Conservation (phyloP, 2,329 filamentous ascomycete genomes). For the Aspergillus thermomutatus region DNA sequence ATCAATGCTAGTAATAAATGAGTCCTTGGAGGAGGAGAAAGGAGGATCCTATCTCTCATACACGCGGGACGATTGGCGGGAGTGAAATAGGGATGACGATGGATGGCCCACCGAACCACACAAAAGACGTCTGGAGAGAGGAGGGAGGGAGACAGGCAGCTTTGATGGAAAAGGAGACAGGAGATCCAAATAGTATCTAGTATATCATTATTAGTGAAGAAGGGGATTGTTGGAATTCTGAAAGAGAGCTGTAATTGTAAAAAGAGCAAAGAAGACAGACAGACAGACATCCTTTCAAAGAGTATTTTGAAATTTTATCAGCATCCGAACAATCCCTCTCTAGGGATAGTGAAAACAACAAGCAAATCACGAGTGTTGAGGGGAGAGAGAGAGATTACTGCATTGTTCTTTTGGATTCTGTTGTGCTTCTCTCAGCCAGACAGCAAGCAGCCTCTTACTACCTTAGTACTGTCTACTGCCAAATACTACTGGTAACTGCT, state of each 20-base stretch:
- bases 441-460: slow-evolving; percentile 1
- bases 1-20: too few relatives aligned
- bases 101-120: slow-evolving; percentile 40
- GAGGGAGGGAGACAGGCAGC: background rate
- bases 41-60: slow-evolving; percentile 5
- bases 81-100: slow-evolving; percentile 37
- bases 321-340: background rate
- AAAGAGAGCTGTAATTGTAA: background rate
- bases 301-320: background rate
- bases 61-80: slow-evolving; percentile 30
- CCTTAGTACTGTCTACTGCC: background rate
- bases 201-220: background rate
- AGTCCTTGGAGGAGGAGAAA: background rate
- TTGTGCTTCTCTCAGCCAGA: background rate
- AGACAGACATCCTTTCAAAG: background rate
- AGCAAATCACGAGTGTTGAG: background rate
- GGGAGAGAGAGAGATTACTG: background rate
- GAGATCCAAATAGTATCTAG: background rate
- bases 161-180: background rate
- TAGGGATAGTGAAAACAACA: background rate
- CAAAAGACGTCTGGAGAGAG: slow-evolving; percentile 20
- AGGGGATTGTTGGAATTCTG: background rate
- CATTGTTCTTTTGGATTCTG: background rate
- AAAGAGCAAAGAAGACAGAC: background rate
- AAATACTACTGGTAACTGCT: background rate